These are phyloP conservation scores for Salix purpurea DNA, from an alignment of 345 rosid species.

Conservation along the genomic window DNA sequence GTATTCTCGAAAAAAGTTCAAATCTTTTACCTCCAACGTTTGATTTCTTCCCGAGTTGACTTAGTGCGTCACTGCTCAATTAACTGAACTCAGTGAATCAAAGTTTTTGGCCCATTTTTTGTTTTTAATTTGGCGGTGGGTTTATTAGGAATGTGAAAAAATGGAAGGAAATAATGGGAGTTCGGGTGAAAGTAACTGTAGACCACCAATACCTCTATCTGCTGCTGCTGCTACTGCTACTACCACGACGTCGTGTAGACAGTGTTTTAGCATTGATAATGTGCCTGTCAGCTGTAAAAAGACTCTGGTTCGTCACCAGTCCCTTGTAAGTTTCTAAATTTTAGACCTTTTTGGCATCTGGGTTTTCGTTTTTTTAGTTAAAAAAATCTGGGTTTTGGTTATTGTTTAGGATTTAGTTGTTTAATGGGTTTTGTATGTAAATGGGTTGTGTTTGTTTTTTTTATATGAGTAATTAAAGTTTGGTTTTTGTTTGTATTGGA, in stretches of 20 bases:
- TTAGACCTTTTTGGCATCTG: not conserved
- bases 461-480: not conserved
- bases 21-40: not conserved
- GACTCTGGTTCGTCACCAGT: slow-evolving; percentile 65
- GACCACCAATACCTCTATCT: slow-evolving; percentile 62
- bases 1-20: not conserved
- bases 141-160: slow-evolving; percentile 28
- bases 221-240: not conserved
- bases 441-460: not conserved
- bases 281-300: slow-evolving; percentile 40
- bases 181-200: slow-evolving; percentile 45
- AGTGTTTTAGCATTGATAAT: slow-evolving; percentile 29
- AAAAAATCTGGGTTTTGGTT: not conserved
- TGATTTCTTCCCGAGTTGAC: not conserved
- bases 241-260: slow-evolving; percentile 9
- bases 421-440: not conserved
- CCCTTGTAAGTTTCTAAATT: slow-evolving; percentile 48
- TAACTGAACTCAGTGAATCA: not conserved
- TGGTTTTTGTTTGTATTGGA: not conserved
- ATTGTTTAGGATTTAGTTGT: too few relatives aligned
- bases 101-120: not conserved
- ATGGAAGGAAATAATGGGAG: slow-evolving; percentile 67
- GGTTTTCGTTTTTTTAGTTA: not conserved
- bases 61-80: not conserved
- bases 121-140: not conserved